phyloP scores from a whole-genome alignment of 192 early-diverging fungal genomes.

The Backusella australiensis region DNA sequence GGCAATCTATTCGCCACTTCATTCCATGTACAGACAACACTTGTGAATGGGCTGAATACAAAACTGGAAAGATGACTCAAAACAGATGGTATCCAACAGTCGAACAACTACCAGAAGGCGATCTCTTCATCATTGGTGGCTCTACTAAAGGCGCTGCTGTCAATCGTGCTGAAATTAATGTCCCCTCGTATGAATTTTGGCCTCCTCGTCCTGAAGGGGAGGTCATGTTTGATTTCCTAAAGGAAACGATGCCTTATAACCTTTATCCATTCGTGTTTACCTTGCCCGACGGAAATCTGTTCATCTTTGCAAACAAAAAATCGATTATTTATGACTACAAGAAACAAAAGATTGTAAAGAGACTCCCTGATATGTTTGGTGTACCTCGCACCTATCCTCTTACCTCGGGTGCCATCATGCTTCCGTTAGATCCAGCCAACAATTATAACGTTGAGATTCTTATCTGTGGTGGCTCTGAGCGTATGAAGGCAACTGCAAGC shows the following conservation, averaged over 20 bases:
- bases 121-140: constrained; percentile 56
- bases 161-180: constrained; percentile 44
- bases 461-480: constrained; percentile 56
- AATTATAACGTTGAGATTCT: constrained; percentile 54
- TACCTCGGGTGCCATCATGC: constrained; percentile 51
- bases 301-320: constrained; percentile 51
- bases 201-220: constrained; percentile 37
- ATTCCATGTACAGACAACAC: constrained; percentile 44
- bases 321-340: constrained; percentile 52
- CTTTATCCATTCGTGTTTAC: constrained; percentile 46
- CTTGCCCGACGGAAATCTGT: constrained; percentile 49
- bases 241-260: constrained; percentile 43
- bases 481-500: constrained; percentile 27
- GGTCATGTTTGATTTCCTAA: constrained; percentile 38
- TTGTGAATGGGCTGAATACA: constrained; percentile 47
- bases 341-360: constrained; percentile 29
- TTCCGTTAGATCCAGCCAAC: constrained; percentile 55
- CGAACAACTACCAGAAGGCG: constrained; percentile 46
- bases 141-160: constrained; percentile 41
- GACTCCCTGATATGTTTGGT: constrained; percentile 47
- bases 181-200: constrained; percentile 40
- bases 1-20: constrained; percentile 45
- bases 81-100: constrained; percentile 44
- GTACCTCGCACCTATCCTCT: constrained; percentile 50
- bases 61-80: constrained; percentile 19